These are phyloP conservation scores for Globisporangium rhizosaccharum DNA, from an alignment of 352 stramenopile species.

Conservation along the genomic window DNA sequence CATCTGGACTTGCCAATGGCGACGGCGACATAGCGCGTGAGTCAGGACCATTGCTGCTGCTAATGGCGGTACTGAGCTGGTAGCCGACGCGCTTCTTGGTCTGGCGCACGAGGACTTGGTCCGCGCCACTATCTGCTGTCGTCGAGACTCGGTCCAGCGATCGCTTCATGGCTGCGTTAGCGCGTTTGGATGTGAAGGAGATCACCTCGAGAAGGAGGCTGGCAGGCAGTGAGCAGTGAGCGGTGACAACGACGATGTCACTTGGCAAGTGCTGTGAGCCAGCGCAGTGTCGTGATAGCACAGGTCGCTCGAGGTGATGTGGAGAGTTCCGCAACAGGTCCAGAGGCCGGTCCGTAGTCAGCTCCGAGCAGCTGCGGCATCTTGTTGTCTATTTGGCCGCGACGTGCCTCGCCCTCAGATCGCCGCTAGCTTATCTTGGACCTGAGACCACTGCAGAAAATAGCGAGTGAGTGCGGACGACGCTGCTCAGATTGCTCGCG, in stretches of 20 bases:
- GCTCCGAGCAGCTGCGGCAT: neutral
- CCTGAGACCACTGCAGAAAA: no score
- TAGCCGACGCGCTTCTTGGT: constrained; percentile 12
- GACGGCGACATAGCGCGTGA: neutral
- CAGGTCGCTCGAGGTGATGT: neutral
- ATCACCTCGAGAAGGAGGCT: no score
- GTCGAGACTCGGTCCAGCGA: constrained; percentile 33
- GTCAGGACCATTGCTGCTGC: constrained; percentile 2
- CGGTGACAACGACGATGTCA: constrained; percentile 3
- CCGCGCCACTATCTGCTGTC: constrained; percentile 4
- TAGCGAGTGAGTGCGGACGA: no score
- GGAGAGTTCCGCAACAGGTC: constrained; percentile 10
- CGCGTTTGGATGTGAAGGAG: neutral
- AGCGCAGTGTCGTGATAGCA: neutral
- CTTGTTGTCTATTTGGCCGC: constrained; percentile 2
- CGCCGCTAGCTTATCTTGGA: neutral
- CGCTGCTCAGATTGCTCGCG: no score
- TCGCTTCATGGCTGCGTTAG: constrained; percentile 32
- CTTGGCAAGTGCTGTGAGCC: neutral
- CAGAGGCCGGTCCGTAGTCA: constrained; percentile 1
- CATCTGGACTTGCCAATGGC: constrained; percentile 1
- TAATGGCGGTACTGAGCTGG: constrained; percentile 7
- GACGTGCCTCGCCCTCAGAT: neutral
- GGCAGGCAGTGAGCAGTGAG: no score
- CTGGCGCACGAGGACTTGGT: constrained; percentile 9